Conservation (phyloP, 78 protist species). For the Dictyostelium discoideum region dicty_2.7 NC_007089.4:6279501-6280000, state of each 20-base stretch:
- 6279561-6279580: background rate
- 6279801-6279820: slow-evolving; percentile 1
- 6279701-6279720: slow-evolving; percentile 32
- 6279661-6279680: background rate
- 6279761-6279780: slow-evolving; percentile 4
- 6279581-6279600: background rate
- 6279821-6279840: background rate
- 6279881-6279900: background rate
- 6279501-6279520: too few relatives aligned
- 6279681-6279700: slow-evolving; percentile 1
- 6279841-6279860: background rate
- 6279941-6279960: background rate
- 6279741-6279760: slow-evolving; percentile 1
- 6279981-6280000: background rate
- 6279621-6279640: background rate
- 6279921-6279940: background rate
- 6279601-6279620: background rate
- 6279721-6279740: background rate
- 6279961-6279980: background rate
- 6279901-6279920: background rate
- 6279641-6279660: background rate
- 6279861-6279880: background rate
- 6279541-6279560: background rate
- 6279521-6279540: background rate
- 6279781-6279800: slow-evolving; percentile 6